Conservation (phyloP, 1,139 yeast species). For the Kazachstania sp. region DNA sequence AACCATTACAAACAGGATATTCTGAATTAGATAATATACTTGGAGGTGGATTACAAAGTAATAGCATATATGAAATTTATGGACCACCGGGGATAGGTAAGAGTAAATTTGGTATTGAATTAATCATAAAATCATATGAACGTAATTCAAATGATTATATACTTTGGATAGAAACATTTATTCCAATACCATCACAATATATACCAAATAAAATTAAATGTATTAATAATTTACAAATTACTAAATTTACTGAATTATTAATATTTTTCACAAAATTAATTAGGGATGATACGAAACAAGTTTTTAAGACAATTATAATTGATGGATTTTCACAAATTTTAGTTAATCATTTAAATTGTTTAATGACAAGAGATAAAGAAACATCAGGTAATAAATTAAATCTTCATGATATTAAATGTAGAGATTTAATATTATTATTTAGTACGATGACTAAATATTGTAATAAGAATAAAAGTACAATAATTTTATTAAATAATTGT, state of each 20-base stretch:
- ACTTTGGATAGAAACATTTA: constrained; percentile 26
- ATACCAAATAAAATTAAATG: constrained; percentile 3
- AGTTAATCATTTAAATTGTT: constrained; percentile 19
- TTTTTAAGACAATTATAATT: constrained; percentile 20
- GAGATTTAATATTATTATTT: constrained; percentile 20
- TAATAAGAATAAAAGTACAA: constrained; percentile 15
- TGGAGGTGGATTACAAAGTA: constrained; percentile 21
- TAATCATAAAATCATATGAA: constrained; percentile 10
- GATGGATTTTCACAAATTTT: constrained; percentile 29
- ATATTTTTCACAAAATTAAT: constrained; percentile 19
- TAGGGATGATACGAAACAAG: neutral
- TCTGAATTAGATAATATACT: constrained; percentile 18
- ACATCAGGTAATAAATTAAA: neutral
- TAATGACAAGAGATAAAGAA: neutral
- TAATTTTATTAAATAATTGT: constrained; percentile 24
- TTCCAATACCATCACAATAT: constrained; percentile 8
- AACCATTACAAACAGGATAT: constrained; percentile 21
- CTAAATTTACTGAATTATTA: constrained; percentile 23
- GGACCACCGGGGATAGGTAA: constrained; percentile 31
- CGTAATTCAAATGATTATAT: constrained; percentile 7
- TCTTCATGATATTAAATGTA: constrained; percentile 24
- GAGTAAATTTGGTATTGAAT: constrained; percentile 20
- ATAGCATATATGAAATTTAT: constrained; percentile 28
- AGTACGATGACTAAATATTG: constrained; percentile 25
- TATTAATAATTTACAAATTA: constrained; percentile 11